Evolutionary conservation across 495 filamentous ascomycete species (phyloP), one percentile per base, ranked within the genome.

Genomic region (Podospora sp.): DNA sequence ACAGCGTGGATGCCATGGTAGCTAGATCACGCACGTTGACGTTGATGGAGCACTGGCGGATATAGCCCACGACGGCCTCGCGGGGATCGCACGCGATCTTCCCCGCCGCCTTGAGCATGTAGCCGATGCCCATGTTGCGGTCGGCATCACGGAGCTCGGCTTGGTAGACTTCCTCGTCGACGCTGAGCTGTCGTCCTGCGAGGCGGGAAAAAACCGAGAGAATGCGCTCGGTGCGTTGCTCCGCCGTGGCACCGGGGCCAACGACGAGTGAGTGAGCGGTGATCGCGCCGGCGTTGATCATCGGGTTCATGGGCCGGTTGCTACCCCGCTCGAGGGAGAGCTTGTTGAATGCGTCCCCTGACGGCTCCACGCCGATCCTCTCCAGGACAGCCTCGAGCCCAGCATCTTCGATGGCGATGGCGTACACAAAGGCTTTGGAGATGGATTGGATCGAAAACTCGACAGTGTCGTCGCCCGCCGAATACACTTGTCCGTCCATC

Each of bases 361-460:
- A 59, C 11, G 56, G 56, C 56, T 59, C 56, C 24, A 59, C 56
- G 26, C 56, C 56, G n/a, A 59, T 59, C 56, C 33, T 59, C 24
- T 12, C 56, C 24, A 59, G 25, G 4, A 59, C 56, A 1, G 56
- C 56, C 2, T 59, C 56, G 24, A 59, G 56, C 11, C 56, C 56
- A 14, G 56, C 56, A 26, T 59, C 56, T 33, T 59, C 56, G 56
- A 59, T 59, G 56, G 56, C 56, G 24, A 59, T 59, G 56, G 56
- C 56, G 56, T 59, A 59, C 1, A 59, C 56, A 35, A 59, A 59
- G 14, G 56, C 56, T 33, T 59, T 59, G 56, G 56, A 59, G 56
- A 59, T 59, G 56, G 56, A 59, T 16, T 59, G 56, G 56, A 59
- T 59, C 56, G 56, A 59, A 24, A 59, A 59, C 56, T 59, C 56